Evolutionary conservation across 2,329 filamentous ascomycete species (phyloP).

Genomic region (Mariannaea elegans): DNA sequence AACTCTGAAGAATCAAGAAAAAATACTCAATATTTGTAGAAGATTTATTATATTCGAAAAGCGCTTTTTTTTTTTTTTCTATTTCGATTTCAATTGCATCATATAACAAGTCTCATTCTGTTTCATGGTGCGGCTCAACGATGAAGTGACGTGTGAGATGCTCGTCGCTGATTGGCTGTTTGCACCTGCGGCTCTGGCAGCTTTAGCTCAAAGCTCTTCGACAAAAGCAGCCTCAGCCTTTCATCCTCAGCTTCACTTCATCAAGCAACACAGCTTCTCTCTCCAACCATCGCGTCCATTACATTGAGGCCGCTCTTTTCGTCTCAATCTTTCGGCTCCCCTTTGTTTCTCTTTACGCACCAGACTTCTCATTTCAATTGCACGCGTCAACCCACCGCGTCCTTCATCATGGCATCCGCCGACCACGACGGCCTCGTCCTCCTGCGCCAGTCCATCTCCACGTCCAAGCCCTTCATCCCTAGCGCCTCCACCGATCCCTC

Average conservation of each 20-base stretch:
- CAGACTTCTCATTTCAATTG: neutral
- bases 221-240: conserved; percentile 39
- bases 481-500: conserved; percentile 74
- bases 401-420: conserved; percentile 60
- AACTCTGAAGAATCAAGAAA: no score
- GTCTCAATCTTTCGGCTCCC: neutral
- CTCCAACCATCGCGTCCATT: neutral
- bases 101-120: neutral
- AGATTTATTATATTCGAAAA: neutral
- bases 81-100: neutral
- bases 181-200: conserved; percentile 11
- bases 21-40: neutral
- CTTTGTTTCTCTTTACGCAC: neutral
- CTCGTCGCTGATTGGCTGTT: conserved; percentile 31
- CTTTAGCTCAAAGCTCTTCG: conserved; percentile 28
- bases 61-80: neutral
- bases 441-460: conserved; percentile 83
- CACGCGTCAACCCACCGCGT: conserved; percentile 1
- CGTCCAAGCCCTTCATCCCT: conserved; percentile 74
- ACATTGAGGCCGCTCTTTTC: neutral
- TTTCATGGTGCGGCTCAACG: neutral
- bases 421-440: conserved; percentile 83
- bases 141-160: neutral
- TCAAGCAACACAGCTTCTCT: conserved; percentile 8
- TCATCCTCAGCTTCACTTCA: conserved; percentile 30